Percentiles rank a stretch among this genome's conserved stretches.
These are phyloP conservation scores for Closterium sp. DNA, from an alignment of 139 green algal species.

Conservation along the genomic window DNA sequence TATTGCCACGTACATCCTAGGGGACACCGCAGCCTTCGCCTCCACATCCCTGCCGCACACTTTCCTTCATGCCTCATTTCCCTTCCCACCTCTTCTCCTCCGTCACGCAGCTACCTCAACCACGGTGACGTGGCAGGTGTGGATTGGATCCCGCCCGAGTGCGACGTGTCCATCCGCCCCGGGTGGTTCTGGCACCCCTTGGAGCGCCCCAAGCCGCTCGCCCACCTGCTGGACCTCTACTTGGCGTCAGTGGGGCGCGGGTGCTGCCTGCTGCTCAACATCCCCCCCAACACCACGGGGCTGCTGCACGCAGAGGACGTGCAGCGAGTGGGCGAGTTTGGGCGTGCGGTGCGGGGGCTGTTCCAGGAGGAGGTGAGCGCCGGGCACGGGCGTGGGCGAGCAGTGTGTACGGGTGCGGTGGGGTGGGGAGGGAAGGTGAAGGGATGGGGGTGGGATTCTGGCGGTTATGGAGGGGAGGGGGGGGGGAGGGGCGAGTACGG, in stretches of 20 bases:
- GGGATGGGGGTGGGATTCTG: neutral
- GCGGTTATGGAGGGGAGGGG: neutral
- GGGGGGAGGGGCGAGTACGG: neutral
- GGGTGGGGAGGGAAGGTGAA: neutral
- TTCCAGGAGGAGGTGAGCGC: neutral
- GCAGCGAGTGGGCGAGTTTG: neutral
- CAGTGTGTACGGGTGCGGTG: neutral
- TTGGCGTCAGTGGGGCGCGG: slow-evolving; percentile 6
- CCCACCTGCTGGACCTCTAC: slow-evolving; percentile 6
- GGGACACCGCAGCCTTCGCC: too few relatives aligned
- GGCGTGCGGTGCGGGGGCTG: neutral
- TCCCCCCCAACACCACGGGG: neutral
- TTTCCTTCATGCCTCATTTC: too few relatives aligned
- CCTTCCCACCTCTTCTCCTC: too few relatives aligned
- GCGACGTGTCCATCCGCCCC: slow-evolving; percentile 1
- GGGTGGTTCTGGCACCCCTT: neutral
- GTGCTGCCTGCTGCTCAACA: slow-evolving; percentile 6
- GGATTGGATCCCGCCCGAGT: neutral
- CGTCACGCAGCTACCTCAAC: slow-evolving; percentile 15
- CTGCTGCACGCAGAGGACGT: neutral
- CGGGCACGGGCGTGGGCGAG: neutral
- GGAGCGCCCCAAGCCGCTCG: neutral
- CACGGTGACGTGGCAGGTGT: neutral
- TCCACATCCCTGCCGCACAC: too few relatives aligned
- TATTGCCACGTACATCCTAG: too few relatives aligned